Evolutionary conservation across 192 early-diverging fungal species (phyloP).

Genomic region (Umbelopsis vinacea): DNA sequence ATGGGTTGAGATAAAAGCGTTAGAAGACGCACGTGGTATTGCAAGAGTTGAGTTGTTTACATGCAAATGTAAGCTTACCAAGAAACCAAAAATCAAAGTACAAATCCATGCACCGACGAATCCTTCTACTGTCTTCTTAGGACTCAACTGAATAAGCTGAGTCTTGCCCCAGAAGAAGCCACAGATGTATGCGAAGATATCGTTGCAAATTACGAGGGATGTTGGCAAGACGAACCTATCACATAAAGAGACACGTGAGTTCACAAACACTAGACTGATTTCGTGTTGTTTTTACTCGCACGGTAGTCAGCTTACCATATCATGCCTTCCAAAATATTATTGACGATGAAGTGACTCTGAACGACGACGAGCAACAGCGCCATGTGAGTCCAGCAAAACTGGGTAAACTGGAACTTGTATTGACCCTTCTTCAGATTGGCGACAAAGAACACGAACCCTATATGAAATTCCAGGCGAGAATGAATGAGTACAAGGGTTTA

Average conservation of each 20-base stretch:
- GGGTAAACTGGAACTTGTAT: constrained; percentile 94
- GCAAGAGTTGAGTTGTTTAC: background rate
- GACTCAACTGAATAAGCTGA: constrained; percentile 90
- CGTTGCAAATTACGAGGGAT: constrained; percentile 91
- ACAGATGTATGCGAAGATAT: constrained; percentile 94
- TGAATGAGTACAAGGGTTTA: background rate
- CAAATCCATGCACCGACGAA: constrained; percentile 88
- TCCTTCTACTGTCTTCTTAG: constrained; percentile 98
- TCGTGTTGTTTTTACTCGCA: background rate
- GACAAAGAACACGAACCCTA: constrained; percentile 91
- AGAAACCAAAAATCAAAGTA: constrained; percentile 88
- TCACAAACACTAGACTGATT: background rate
- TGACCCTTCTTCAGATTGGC: constrained; percentile 89
- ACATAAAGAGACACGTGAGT: background rate
- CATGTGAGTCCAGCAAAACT: constrained; percentile 99
- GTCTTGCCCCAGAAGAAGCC: constrained; percentile 96
- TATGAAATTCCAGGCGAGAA: background rate
- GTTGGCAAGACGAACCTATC: constrained; percentile 82
- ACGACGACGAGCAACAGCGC: constrained; percentile 88
- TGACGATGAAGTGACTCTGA: constrained; percentile 95
- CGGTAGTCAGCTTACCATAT: constrained; percentile 71
- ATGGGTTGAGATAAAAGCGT: background rate
- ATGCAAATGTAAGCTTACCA: constrained; percentile 46
- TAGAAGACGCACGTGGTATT: background rate
- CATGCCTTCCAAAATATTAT: constrained; percentile 97